phyloP scores from a whole-genome alignment of 805 yeast genomes.

The Candida awuae region DNA sequence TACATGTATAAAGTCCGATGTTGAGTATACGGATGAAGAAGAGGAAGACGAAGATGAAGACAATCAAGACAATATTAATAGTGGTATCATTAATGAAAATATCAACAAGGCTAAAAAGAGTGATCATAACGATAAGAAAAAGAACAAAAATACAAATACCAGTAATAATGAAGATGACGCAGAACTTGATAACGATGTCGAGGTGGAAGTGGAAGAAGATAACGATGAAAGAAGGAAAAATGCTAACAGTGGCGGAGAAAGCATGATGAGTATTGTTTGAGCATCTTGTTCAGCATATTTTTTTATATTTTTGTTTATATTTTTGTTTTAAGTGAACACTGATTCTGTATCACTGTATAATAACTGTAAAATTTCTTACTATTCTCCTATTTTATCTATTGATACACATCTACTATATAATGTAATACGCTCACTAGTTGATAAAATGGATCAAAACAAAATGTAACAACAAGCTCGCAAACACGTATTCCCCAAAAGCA shows the following conservation, averaged over 20 bases:
- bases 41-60: conserved; percentile 11
- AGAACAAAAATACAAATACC: not conserved
- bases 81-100: too few species aligned
- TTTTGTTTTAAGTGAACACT: too few species aligned
- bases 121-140: conserved; percentile 12
- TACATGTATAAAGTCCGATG: conserved; percentile 1
- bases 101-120: too few species aligned
- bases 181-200: conserved; percentile 11
- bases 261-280: conserved; percentile 28
- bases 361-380: too few species aligned
- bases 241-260: conserved; percentile 24
- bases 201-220: conserved; percentile 4
- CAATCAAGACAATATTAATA: not conserved
- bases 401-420: too few species aligned
- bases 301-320: too few species aligned
- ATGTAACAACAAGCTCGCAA: conserved; percentile 84
- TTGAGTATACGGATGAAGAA: conserved; percentile 14
- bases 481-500: conserved; percentile 81
- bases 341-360: too few species aligned
- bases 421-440: too few species aligned
- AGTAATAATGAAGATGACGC: conserved; percentile 14
- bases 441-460: conserved; percentile 87
- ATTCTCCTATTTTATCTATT: too few species aligned
- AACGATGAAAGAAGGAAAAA: conserved; percentile 8
- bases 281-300: too few species aligned